A percentile compares a stretch with the other conserved stretches of the same genome.
Evolutionary conservation across 2,329 filamentous ascomycete genomes (phyloP).

Genomic region (Akanthomyces muscarius): DNA sequence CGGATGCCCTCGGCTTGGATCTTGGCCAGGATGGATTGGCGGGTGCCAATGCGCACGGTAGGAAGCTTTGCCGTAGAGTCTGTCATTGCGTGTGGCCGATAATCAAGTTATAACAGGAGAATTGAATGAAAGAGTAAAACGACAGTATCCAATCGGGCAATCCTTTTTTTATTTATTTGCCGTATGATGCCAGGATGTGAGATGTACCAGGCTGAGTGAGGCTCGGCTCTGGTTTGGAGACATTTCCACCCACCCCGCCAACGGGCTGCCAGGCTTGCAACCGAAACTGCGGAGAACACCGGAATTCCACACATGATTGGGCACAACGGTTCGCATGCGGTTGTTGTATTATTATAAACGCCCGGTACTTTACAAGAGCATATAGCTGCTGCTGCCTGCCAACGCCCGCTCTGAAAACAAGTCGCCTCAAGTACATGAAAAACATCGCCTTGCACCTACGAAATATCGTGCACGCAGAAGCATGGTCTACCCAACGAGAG

Average conservation of each 20-base stretch:
- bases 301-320: neutral
- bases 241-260: neutral
- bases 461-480: neutral
- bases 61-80: slow-evolving; percentile 26
- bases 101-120: neutral
- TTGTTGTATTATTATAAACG: neutral
- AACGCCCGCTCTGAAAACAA: neutral
- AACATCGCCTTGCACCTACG: neutral
- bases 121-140: too few relatives aligned
- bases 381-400: neutral
- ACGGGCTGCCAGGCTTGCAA: neutral
- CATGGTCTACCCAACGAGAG: slow-evolving; percentile 1
- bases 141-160: neutral
- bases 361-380: neutral
- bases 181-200: neutral
- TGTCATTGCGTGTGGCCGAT: slow-evolving; percentile 22
- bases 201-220: neutral
- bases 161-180: neutral
- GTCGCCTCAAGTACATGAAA: neutral
- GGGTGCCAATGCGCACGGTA: slow-evolving; percentile 75
- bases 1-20: slow-evolving; percentile 77
- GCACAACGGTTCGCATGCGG: neutral
- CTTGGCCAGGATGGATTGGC: slow-evolving; percentile 80
- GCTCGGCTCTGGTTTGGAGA: neutral
- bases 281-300: neutral